phyloP scores from a whole-genome alignment of 2,329 filamentous ascomycete species.

The Aureobasidium sp. region DNA sequence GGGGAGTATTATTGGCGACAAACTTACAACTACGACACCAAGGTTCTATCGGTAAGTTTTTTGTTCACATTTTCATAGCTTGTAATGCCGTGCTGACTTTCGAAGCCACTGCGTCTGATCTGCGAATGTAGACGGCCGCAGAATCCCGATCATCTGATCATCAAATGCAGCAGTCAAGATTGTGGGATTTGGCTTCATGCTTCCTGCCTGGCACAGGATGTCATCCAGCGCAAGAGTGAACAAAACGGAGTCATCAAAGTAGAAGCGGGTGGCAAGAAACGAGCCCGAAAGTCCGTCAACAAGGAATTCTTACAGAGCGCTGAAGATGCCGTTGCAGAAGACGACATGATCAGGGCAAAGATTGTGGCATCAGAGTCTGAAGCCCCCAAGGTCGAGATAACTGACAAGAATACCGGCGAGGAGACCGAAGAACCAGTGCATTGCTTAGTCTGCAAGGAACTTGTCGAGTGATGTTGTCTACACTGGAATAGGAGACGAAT shows the following conservation, averaged over 20 bases:
- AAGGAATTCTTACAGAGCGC: not conserved
- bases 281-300: not conserved
- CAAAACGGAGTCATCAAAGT: slow-evolving; percentile 13
- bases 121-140: slow-evolving; percentile 35
- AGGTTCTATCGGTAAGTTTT: slow-evolving; percentile 30
- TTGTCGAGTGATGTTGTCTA: slow-evolving; percentile 14
- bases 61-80: not conserved
- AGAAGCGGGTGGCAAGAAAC: slow-evolving; percentile 18
- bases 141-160: slow-evolving; percentile 37
- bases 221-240: slow-evolving; percentile 18
- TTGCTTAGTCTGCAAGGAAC: slow-evolving; percentile 25
- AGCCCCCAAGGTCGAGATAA: slow-evolving; percentile 24
- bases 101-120: slow-evolving; percentile 29
- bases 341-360: not conserved
- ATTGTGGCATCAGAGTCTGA: not conserved
- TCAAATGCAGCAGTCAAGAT: slow-evolving; percentile 32
- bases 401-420: slow-evolving; percentile 20
- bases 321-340: not conserved
- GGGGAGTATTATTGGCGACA: slow-evolving; percentile 41
- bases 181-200: slow-evolving; percentile 40
- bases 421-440: slow-evolving; percentile 21
- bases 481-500: too few species aligned
- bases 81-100: not conserved
- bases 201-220: slow-evolving; percentile 30
- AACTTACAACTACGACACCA: slow-evolving; percentile 31